A percentile compares a stretch with the other conserved stretches of the same genome.
These are phyloP conservation scores for Babesia bigemina DNA, from an alignment of 169 alveolate species.

Conservation along the genomic window DNA sequence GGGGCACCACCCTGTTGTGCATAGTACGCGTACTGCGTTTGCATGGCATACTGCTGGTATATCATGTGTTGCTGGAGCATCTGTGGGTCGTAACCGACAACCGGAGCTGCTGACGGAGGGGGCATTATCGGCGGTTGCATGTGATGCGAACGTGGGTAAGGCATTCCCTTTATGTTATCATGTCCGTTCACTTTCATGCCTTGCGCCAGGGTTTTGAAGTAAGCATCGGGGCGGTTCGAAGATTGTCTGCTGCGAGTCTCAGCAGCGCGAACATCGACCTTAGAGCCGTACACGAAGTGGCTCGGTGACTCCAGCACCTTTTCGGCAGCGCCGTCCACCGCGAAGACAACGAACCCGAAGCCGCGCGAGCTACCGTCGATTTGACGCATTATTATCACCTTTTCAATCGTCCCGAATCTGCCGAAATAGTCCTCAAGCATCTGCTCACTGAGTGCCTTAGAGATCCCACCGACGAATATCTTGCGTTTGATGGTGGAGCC, in stretches of 20 bases:
- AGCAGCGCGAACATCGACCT: slow-evolving; percentile 68
- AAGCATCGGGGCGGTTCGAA: not conserved
- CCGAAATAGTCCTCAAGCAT: slow-evolving; percentile 63
- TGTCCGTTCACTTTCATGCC: not conserved
- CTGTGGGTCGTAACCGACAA: slow-evolving; percentile 28
- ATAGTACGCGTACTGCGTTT: slow-evolving; percentile 19
- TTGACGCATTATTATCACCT: slow-evolving; percentile 66
- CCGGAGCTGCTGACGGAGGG: not conserved
- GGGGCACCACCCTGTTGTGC: slow-evolving; percentile 7
- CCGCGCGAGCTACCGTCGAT: slow-evolving; percentile 66
- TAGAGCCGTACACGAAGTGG: slow-evolving; percentile 63
- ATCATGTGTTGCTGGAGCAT: slow-evolving; percentile 22
- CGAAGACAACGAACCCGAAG: slow-evolving; percentile 61
- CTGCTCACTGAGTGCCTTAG: slow-evolving; percentile 62
- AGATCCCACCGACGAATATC: slow-evolving; percentile 64
- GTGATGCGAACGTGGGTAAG: not conserved
- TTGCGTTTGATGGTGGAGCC: slow-evolving; percentile 45
- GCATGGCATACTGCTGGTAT: slow-evolving; percentile 32
- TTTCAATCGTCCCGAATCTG: slow-evolving; percentile 52
- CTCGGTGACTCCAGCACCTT: slow-evolving; percentile 54
- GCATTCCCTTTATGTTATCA: not conserved
- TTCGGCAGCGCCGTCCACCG: slow-evolving; percentile 50
- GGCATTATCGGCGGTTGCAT: slow-evolving; percentile 3
- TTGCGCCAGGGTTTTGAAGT: slow-evolving; percentile 12
- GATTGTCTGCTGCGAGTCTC: slow-evolving; percentile 43